Percentiles rank a stretch among this genome's conserved stretches.
Evolutionary conservation across 139 green algal genomes (phyloP).

Genomic region (Nannochloris sp.): DNA sequence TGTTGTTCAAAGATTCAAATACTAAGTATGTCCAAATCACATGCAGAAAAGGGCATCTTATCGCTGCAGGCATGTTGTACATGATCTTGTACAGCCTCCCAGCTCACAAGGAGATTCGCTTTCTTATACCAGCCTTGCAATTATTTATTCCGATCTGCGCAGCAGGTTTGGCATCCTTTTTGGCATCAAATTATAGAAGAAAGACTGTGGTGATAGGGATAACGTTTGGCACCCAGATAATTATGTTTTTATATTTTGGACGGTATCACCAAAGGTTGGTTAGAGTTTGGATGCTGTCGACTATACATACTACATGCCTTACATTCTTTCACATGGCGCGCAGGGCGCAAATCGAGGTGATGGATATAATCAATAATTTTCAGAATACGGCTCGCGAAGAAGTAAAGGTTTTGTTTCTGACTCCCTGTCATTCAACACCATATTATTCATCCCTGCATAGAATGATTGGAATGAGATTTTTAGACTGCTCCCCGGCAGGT

Average conservation of each 20-base stretch:
- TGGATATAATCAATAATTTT: not conserved
- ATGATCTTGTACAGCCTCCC: slow-evolving; percentile 38
- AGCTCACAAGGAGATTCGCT: slow-evolving; percentile 52
- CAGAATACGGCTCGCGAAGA: not conserved
- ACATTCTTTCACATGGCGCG: not conserved
- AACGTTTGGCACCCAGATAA: slow-evolving; percentile 23
- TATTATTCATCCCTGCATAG: slow-evolving; percentile 36
- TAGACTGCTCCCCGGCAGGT: slow-evolving; percentile 48
- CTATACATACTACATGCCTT: not conserved
- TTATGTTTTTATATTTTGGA: slow-evolving; percentile 26
- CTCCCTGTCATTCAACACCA: slow-evolving; percentile 45
- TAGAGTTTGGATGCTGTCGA: not conserved
- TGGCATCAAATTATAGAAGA: not conserved
- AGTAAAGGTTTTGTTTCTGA: slow-evolving; percentile 37
- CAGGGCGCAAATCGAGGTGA: slow-evolving; percentile 7
- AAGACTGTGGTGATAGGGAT: not conserved
- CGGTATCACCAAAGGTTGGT: slow-evolving; percentile 27
- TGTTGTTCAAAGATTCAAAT: no score
- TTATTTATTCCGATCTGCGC: slow-evolving; percentile 37
- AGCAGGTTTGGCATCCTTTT: not conserved
- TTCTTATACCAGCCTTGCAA: slow-evolving; percentile 40
- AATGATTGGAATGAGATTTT: slow-evolving; percentile 33
- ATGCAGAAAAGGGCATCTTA: not conserved
- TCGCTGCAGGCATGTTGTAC: slow-evolving; percentile 13
- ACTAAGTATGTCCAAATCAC: not conserved